Conservation (phyloP, 2,329 filamentous ascomycete species). For the Fusarium palustre region DNA sequence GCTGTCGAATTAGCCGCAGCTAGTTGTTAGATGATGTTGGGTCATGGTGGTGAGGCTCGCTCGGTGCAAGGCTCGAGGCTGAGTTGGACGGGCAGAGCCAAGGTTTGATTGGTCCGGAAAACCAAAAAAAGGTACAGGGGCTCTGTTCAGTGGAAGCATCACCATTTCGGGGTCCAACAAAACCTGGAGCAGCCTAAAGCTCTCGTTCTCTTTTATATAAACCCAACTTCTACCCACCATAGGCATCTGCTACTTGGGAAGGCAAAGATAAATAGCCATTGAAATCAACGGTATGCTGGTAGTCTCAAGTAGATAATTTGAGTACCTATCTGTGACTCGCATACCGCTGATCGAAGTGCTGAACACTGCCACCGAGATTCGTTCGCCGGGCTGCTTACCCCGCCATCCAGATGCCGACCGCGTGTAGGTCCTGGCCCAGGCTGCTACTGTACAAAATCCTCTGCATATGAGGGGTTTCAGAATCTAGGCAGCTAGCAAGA, state of each 20-base stretch:
- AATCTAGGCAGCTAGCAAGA: neutral
- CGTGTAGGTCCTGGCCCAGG: slow-evolving; percentile 25
- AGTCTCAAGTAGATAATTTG: neutral
- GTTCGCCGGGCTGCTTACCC: slow-evolving; percentile 32
- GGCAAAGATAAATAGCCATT: neutral
- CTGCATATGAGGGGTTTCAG: neutral
- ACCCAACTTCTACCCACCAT: neutral
- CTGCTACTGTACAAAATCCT: slow-evolving; percentile 15
- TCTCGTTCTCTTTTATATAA: neutral
- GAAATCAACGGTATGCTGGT: neutral
- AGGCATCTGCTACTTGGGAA: neutral
- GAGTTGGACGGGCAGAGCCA: slow-evolving; percentile 22
- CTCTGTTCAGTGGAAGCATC: slow-evolving; percentile 16
- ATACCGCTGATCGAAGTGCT: neutral
- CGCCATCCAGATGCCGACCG: slow-evolving; percentile 38
- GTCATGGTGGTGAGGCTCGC: slow-evolving; percentile 46
- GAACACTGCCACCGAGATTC: neutral
- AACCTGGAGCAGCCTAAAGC: neutral
- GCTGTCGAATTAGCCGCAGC: slow-evolving; percentile 27
- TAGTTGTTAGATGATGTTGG: slow-evolving; percentile 40
- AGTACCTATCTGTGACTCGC: neutral
- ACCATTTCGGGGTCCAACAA: slow-evolving; percentile 9
- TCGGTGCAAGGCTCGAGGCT: slow-evolving; percentile 39
- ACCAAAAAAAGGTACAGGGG: slow-evolving; percentile 9
- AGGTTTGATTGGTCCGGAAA: slow-evolving; percentile 25